Evolutionary conservation across 495 filamentous ascomycete genomes (phyloP).

Genomic region (Tuber umbilicatum): DNA sequence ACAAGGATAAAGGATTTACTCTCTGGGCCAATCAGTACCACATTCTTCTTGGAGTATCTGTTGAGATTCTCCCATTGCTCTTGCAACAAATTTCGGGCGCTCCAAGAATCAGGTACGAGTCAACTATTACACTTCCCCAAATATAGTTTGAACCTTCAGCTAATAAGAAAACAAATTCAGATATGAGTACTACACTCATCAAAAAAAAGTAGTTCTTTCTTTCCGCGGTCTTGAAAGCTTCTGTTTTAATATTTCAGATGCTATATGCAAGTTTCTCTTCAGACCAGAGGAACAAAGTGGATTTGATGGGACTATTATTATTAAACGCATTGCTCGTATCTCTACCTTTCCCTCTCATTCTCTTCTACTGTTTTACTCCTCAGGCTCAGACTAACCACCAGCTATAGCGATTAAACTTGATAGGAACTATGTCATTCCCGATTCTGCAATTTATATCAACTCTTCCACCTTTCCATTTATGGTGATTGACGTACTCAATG

Average conservation of each 20-base stretch:
- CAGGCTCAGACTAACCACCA: neutral
- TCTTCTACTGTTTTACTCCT: neutral
- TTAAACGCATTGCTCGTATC: neutral
- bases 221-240: neutral
- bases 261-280: neutral
- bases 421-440: neutral
- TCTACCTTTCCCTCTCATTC: neutral
- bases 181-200: neutral
- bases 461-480: fast-evolving
- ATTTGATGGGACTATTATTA: neutral
- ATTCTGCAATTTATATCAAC: neutral
- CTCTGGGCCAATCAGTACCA: too few relatives aligned
- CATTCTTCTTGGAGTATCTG: neutral
- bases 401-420: neutral
- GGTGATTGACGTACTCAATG: neutral
- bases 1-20: too few relatives aligned
- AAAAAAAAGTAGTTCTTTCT: neutral
- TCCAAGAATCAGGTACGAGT: neutral
- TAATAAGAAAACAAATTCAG: neutral
- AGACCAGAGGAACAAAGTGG: neutral
- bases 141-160: neutral
- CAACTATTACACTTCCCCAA: neutral
- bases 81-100: neutral
- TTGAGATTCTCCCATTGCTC: neutral
- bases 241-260: neutral